A percentile compares a stretch with the other conserved stretches of the same genome.
Evolutionary conservation across 441 rosid species (phyloP).

Genomic region (Erysimum pusillum): DNA sequence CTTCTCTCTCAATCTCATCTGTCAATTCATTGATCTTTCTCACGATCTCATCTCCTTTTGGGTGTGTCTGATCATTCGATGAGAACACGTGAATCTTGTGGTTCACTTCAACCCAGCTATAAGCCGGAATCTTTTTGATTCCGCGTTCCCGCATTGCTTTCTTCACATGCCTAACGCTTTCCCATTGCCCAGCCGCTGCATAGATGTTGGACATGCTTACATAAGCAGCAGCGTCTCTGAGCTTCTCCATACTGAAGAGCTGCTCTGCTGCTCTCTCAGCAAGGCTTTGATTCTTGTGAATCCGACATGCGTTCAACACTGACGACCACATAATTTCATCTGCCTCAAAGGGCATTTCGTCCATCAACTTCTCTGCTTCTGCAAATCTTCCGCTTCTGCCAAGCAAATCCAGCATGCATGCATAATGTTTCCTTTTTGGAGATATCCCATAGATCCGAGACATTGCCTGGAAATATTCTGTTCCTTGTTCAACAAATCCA

Average conservation of each 20-base stretch:
- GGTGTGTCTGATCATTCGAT: slow-evolving; percentile 70
- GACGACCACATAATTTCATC: slow-evolving; percentile 92
- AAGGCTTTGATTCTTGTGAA: slow-evolving; percentile 72
- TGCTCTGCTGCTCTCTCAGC: slow-evolving; percentile 73
- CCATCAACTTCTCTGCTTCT: slow-evolving; percentile 73
- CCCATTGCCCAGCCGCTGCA: slow-evolving; percentile 79
- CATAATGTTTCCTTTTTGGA: slow-evolving; percentile 72
- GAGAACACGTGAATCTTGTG: slow-evolving; percentile 67
- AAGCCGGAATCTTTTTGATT: slow-evolving; percentile 70
- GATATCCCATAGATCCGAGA: slow-evolving; percentile 51
- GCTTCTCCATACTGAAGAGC: slow-evolving; percentile 71
- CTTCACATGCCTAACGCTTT: slow-evolving; percentile 66
- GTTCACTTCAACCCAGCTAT: slow-evolving; percentile 87
- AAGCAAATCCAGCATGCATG: slow-evolving; percentile 74
- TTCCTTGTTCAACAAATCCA: slow-evolving; percentile 78
- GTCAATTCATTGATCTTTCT: slow-evolving; percentile 60
- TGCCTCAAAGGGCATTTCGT: slow-evolving; percentile 73
- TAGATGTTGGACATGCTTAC: slow-evolving; percentile 85
- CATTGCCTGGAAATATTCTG: slow-evolving; percentile 64
- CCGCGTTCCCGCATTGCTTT: slow-evolving; percentile 83
- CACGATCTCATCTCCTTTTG: slow-evolving; percentile 60
- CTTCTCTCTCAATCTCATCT: slow-evolving; percentile 63
- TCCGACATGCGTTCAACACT: slow-evolving; percentile 82
- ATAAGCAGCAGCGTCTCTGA: slow-evolving; percentile 80
- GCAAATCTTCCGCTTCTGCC: slow-evolving; percentile 69